Conservation (phyloP, 164 flowering plant genomes). For the Sextonia rubra region DNA sequence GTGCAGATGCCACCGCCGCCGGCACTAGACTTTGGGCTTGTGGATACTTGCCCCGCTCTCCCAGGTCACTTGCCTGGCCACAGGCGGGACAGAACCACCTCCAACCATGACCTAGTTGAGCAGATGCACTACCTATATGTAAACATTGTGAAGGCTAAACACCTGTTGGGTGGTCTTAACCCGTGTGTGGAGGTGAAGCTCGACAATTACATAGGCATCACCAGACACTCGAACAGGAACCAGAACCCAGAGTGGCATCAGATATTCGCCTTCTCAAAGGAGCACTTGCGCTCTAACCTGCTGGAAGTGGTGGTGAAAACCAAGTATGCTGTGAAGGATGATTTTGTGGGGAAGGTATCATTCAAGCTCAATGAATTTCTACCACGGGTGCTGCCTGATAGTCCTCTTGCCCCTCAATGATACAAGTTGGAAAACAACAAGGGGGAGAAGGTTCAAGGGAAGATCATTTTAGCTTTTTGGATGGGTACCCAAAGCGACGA, state of each 20-base stretch:
- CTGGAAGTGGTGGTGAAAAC: conserved; percentile 67
- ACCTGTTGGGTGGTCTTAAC: conserved; percentile 74
- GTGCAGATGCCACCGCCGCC: conserved; percentile 44
- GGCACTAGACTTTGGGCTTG: conserved; percentile 52
- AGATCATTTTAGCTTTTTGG: conserved; percentile 92
- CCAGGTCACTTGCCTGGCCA: conserved; percentile 58
- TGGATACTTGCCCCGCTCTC: conserved; percentile 71
- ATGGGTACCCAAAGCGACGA: conserved; percentile 93
- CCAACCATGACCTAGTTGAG: conserved; percentile 77
- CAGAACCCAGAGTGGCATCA: conserved; percentile 70
- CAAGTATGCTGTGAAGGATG: conserved; percentile 66
- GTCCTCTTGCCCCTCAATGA: conserved; percentile 91
- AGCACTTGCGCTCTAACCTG: conserved; percentile 46
- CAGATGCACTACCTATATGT: conserved; percentile 74
- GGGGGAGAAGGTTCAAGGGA: conserved; percentile 52
- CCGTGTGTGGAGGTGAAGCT: conserved; percentile 88
- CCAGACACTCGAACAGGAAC: conserved; percentile 68
- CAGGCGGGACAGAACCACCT: conserved; percentile 44
- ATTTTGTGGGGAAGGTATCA: conserved; percentile 52
- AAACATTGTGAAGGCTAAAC: conserved; percentile 65
- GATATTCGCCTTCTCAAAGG: conserved; percentile 69
- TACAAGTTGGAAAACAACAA: conserved; percentile 58
- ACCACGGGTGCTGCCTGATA: conserved; percentile 72
- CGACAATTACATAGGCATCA: conserved; percentile 75
- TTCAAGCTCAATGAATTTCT: conserved; percentile 68